These are phyloP conservation scores for Cutaneotrichosporon sp. DNA, from an alignment of 1,284 basidiomycete genomes.

Conservation along the genomic window DNA sequence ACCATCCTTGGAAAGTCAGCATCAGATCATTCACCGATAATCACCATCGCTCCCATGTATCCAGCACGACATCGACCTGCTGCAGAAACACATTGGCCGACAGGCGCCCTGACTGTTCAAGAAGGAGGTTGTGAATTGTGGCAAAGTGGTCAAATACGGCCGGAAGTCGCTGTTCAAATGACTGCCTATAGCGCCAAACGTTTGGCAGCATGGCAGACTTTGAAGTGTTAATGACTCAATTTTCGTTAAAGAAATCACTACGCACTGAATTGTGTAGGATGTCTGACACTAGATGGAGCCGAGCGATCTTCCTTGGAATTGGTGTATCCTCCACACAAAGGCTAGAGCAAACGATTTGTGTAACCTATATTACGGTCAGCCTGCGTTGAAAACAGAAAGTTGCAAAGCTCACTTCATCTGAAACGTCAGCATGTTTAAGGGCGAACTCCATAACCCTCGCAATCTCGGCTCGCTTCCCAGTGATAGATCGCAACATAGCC, in stretches of 20 bases:
- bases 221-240: neutral
- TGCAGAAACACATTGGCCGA: constrained; percentile 90
- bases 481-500: constrained; percentile 79
- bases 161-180: constrained; percentile 79
- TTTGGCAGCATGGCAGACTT: constrained; percentile 49
- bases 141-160: constrained; percentile 89
- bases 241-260: neutral
- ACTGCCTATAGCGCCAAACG: constrained; percentile 84
- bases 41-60: constrained; percentile 88
- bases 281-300: constrained; percentile 91
- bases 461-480: constrained; percentile 80
- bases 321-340: constrained; percentile 80
- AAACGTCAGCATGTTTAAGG: constrained; percentile 88
- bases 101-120: constrained; percentile 67
- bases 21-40: constrained; percentile 17
- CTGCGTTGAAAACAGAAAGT: neutral
- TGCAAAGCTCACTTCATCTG: constrained; percentile 69
- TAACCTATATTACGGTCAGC: constrained; percentile 56
- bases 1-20: constrained; percentile 58
- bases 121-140: constrained; percentile 82
- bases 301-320: constrained; percentile 90
- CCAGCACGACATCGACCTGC: constrained; percentile 75
- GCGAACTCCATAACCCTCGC: constrained; percentile 94
- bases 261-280: constrained; percentile 87
- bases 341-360: constrained; percentile 78